A percentile compares a stretch with the other conserved stretches of the same genome.
These are phyloP conservation scores for Nicotiana paniculata DNA, from an alignment of 257 asterid genomes.

Conservation along the genomic window DNA sequence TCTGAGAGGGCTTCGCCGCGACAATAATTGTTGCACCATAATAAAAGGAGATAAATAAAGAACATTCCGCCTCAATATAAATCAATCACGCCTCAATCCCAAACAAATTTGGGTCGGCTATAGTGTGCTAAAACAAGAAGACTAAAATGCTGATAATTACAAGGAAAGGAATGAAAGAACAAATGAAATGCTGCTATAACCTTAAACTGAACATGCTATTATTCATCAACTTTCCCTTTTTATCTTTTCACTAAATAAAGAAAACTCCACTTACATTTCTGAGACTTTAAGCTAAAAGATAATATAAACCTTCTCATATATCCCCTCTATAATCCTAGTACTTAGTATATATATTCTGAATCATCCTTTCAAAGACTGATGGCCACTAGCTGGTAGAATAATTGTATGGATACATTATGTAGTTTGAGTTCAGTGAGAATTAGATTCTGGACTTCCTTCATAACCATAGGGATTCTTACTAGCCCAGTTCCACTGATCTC, in stretches of 20 bases:
- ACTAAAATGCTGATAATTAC: neutral
- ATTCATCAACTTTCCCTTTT: neutral
- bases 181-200: neutral
- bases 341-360: neutral
- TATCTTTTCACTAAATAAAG: neutral
- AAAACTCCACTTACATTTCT: neutral
- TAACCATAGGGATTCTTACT: slow-evolving; percentile 94
- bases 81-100: neutral
- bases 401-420: neutral
- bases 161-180: neutral
- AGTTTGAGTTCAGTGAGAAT: neutral
- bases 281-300: neutral
- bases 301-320: neutral
- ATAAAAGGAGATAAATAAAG: neutral
- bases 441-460: slow-evolving; percentile 22
- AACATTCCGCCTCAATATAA: neutral
- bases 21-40: neutral
- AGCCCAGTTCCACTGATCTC: slow-evolving; percentile 99
- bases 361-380: neutral
- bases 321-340: neutral
- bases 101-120: rapidly evolving
- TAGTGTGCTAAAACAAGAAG: neutral
- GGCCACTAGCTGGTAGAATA: neutral
- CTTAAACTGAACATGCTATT: neutral
- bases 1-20: neutral